Conservation (phyloP, 305 asterid genomes). For the Fraxinus velutina region DNA sequence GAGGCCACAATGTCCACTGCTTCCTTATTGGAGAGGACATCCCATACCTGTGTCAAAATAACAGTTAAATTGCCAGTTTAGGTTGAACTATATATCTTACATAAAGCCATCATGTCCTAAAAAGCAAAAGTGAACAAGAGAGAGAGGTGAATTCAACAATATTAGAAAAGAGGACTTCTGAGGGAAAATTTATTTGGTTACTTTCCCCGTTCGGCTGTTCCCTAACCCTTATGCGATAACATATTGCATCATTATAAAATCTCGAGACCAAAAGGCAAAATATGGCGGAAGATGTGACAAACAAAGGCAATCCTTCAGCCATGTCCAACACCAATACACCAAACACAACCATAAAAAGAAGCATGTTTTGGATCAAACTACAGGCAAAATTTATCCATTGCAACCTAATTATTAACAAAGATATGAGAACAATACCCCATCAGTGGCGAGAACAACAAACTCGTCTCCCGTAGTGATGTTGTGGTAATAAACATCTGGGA, state of each 20-base stretch:
- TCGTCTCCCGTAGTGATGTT: constrained; percentile 25
- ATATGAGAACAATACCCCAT: constrained; percentile 26
- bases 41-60: constrained; percentile 14
- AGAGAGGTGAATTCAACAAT: neutral
- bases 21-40: constrained; percentile 10
- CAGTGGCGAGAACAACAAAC: constrained; percentile 30
- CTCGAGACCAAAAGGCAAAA: neutral
- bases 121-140: neutral
- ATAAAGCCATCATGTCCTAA: neutral
- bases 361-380: neutral
- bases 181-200: neutral
- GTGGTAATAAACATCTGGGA: constrained; percentile 27
- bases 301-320: neutral
- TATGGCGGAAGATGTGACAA: neutral
- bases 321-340: neutral
- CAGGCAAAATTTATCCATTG: neutral
- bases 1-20: constrained; percentile 15
- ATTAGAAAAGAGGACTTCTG: neutral
- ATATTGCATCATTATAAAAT: neutral
- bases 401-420: neutral
- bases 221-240: neutral
- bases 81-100: neutral
- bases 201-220: neutral
- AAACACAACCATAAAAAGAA: neutral
- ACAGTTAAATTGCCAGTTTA: neutral